Percentiles rank a stretch among this genome's conserved stretches.
phyloP scores from a whole-genome alignment of 2,329 filamentous ascomycete genomes.

The Decorospora gaudefroyi region DNA sequence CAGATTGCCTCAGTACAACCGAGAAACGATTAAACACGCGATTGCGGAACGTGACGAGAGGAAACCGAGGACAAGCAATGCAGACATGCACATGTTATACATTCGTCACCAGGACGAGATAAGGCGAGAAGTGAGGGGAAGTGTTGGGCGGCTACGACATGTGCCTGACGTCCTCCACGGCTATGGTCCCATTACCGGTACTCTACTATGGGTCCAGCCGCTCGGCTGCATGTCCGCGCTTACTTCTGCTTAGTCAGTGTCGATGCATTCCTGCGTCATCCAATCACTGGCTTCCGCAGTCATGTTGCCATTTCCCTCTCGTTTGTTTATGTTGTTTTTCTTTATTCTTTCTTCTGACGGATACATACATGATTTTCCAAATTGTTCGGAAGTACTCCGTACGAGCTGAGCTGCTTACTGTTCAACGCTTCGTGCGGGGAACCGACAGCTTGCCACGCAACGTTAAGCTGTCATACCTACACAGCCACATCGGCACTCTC shows the following conservation, averaged over 20 bases:
- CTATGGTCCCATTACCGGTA: conserved; percentile 6
- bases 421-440: no score
- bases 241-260: conserved; percentile 6
- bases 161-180: conserved; percentile 8
- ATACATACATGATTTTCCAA: no score
- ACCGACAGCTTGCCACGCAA: no score
- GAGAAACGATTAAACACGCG: not conserved
- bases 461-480: no score
- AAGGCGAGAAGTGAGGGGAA: conserved; percentile 2
- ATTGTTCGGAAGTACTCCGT: no score
- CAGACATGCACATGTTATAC: not conserved
- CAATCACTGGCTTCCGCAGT: conserved; percentile 3
- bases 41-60: not conserved
- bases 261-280: conserved; percentile 4
- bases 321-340: not conserved
- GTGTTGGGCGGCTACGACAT: conserved; percentile 10
- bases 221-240: conserved; percentile 6
- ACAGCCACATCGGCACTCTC: no score
- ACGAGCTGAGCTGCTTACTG: no score
- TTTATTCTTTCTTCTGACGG: not conserved
- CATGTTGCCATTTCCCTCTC: not conserved
- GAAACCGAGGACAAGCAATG: not conserved
- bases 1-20: no score
- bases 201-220: no score
- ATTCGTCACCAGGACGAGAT: not conserved